Evolutionary conservation across 768 basidiomycete genomes (phyloP).

Genomic region (Rhodosporidiobolus odoratus): DNA sequence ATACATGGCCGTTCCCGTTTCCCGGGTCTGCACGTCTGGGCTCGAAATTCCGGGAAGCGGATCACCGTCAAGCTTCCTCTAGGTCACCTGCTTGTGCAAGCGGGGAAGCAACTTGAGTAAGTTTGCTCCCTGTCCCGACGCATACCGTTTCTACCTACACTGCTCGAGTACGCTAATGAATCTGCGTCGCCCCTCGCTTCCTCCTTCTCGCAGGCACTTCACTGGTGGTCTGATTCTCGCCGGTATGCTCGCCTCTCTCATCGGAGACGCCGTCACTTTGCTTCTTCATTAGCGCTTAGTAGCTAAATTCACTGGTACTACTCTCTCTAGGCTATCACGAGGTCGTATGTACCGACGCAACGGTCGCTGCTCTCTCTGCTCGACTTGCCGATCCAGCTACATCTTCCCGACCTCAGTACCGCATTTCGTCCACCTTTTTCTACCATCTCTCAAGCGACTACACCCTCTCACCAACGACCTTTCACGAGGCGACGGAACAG

Average conservation of each 20-base stretch:
- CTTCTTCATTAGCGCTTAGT: not conserved
- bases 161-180: not conserved
- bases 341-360: slow-evolving; percentile 79
- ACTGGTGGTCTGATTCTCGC: slow-evolving; percentile 70
- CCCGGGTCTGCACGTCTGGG: slow-evolving; percentile 90
- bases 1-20: slow-evolving; percentile 81
- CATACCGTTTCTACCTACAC: too few relatives aligned
- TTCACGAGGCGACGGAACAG: slow-evolving; percentile 60
- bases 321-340: slow-evolving; percentile 70
- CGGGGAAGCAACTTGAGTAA: slow-evolving; percentile 91
- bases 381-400: slow-evolving; percentile 52
- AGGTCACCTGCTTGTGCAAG: slow-evolving; percentile 82
- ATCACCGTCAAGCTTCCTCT: slow-evolving; percentile 80
- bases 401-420: slow-evolving; percentile 76
- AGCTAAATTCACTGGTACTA: not conserved
- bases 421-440: slow-evolving; percentile 96
- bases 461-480: slow-evolving; percentile 68
- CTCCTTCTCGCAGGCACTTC: slow-evolving; percentile 28
- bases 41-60: slow-evolving; percentile 82
- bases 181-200: not conserved
- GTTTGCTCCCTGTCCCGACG: slow-evolving; percentile 52
- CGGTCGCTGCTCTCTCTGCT: slow-evolving; percentile 63
- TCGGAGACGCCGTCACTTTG: not conserved
- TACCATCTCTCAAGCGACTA: slow-evolving; percentile 46
- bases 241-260: not conserved